Evolutionary conservation across 257 asterid species (phyloP).

Genomic region (Rubia yunnanensis): DNA sequence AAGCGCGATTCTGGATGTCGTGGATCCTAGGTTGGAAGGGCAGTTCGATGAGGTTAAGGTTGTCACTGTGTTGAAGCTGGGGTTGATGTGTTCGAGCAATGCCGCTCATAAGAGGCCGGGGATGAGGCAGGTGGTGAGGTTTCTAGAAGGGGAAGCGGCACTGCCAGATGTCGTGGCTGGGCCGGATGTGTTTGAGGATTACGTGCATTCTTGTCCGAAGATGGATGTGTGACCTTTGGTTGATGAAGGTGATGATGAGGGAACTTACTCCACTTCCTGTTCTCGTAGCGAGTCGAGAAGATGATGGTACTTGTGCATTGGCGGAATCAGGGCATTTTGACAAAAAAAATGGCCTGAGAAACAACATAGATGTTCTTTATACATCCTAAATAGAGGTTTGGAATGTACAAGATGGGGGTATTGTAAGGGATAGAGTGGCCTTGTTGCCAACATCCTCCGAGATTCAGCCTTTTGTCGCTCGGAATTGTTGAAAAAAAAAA

Average conservation of each 20-base stretch:
- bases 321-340: no score
- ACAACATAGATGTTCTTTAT: no score
- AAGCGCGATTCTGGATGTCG: constrained; percentile 37
- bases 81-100: constrained; percentile 58
- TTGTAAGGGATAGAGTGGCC: no score
- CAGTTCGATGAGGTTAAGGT: constrained; percentile 40
- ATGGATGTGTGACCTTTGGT: constrained; percentile 28
- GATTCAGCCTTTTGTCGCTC: no score
- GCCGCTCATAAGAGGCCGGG: constrained; percentile 45
- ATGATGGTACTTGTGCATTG: background rate
- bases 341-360: no score
- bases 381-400: no score
- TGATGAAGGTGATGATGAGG: constrained; percentile 27
- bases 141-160: constrained; percentile 44
- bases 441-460: no score
- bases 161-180: constrained; percentile 31
- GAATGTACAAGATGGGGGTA: no score
- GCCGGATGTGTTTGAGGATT: constrained; percentile 31
- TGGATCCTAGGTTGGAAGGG: constrained; percentile 44
- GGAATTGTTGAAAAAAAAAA: no score
- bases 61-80: constrained; percentile 46
- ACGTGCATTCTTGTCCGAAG: constrained; percentile 41
- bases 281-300: constrained; percentile 11
- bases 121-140: constrained; percentile 50
- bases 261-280: constrained; percentile 26